Conservation (phyloP, 495 filamentous ascomycete species). For the Talaromyces trachyspermus region DNA sequence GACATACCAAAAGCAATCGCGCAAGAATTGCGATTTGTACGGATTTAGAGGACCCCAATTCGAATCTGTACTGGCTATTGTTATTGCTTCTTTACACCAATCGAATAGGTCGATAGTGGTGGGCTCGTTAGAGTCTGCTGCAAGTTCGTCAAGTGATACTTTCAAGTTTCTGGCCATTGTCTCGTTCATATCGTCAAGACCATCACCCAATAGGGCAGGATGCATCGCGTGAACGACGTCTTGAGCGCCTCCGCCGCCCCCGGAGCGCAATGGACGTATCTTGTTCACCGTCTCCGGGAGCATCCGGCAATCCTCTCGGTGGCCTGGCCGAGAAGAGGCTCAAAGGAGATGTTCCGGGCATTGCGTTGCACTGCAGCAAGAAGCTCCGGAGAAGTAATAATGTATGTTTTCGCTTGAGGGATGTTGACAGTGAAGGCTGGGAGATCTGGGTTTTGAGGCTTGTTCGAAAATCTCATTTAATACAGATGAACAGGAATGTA, state of each 20-base stretch:
- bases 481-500: constrained; percentile 3
- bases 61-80: constrained; percentile 38
- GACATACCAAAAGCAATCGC: too few relatives aligned
- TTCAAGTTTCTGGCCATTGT: constrained; percentile 15
- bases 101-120: constrained; percentile 17
- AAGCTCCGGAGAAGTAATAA: constrained; percentile 34
- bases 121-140: too few relatives aligned
- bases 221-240: constrained; percentile 17
- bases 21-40: constrained; percentile 34
- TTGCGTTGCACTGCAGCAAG: constrained; percentile 35
- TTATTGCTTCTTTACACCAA: constrained; percentile 37
- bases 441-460: constrained; percentile 16
- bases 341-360: constrained; percentile 32
- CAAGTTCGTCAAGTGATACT: constrained; percentile 14
- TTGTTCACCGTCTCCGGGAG: constrained; percentile 8
- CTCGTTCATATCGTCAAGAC: constrained; percentile 22
- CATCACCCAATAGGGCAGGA: constrained; percentile 16
- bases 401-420: constrained; percentile 34
- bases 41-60: constrained; percentile 46
- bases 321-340: constrained; percentile 19
- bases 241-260: constrained; percentile 17
- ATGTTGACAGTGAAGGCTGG: constrained; percentile 37
- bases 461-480: too few relatives aligned
- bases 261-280: too few relatives aligned
- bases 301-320: constrained; percentile 16